Conservation (phyloP, 2,329 filamentous ascomycete genomes). For the Volutella citrinella region DNA sequence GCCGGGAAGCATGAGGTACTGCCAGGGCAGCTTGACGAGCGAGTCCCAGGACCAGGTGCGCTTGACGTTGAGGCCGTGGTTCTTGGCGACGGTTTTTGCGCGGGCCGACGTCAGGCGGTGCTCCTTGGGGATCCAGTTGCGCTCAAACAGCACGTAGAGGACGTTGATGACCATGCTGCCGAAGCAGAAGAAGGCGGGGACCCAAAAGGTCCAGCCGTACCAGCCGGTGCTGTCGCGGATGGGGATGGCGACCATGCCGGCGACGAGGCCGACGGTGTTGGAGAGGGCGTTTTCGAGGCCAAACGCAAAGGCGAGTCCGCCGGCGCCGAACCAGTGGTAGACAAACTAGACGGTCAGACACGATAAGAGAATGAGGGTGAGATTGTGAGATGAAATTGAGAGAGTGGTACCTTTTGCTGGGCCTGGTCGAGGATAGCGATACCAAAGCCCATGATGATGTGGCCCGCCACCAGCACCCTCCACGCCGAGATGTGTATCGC, state of each 20-base stretch:
- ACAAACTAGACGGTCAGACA: no score
- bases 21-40: slow-evolving; percentile 16
- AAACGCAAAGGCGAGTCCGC: slow-evolving; percentile 20
- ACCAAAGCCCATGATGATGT: slow-evolving; percentile 22
- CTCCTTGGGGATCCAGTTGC: slow-evolving; percentile 7
- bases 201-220: slow-evolving; percentile 24
- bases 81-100: slow-evolving; percentile 7
- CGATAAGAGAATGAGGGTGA: no score
- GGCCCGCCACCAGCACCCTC: slow-evolving; percentile 17
- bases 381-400: no score
- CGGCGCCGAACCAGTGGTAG: slow-evolving; percentile 23
- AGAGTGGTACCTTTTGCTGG: slow-evolving; percentile 22
- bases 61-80: slow-evolving; percentile 8
- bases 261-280: slow-evolving; percentile 18
- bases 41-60: slow-evolving; percentile 17
- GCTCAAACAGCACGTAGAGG: slow-evolving; percentile 20
- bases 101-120: slow-evolving; percentile 13
- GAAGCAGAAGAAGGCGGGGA: slow-evolving; percentile 19
- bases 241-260: slow-evolving; percentile 21
- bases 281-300: slow-evolving; percentile 21
- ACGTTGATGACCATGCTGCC: slow-evolving; percentile 16
- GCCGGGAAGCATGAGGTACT: slow-evolving; percentile 20
- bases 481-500: slow-evolving; percentile 16
- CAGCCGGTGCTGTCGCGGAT: slow-evolving; percentile 20
- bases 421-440: slow-evolving; percentile 21